Evolutionary conservation across 352 stramenopile species (phyloP), one percentile per base, ranked within the genome.

Genomic region (Globisporangium echinulatum): DNA sequence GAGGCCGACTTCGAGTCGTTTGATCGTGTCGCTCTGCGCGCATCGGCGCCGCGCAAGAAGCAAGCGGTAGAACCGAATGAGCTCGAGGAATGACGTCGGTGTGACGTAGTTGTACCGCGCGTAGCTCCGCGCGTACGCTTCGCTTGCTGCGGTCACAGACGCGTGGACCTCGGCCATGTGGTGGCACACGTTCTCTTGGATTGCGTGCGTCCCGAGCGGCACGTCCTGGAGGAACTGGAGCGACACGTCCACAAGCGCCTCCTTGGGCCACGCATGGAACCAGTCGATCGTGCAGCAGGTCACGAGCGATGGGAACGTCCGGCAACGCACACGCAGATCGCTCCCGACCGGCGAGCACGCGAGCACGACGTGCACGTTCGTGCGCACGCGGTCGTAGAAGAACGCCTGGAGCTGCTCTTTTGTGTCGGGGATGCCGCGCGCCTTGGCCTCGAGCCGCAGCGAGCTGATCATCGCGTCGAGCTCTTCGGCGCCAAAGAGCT

Each of bases 141-240:
- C 50, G 8, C 90, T 96, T 0, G 86, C 82, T 7, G 59, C 62
- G 2, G 84, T 92, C n/a, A 97, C 91, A 0, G 78, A 93, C 15
- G 85, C 61, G 64, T 97, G 91, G 67, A 97, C 90, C 49, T 97
- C 88, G 3, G 91, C 89, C 83, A 97, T 97, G 66, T 97, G 87
- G 59, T 97, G 85, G 7, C 85, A 91, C 8, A 98, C 88, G 54
- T 97, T 97, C 49, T 97, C 90, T 36, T 94, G 80, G 19, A 97
- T 80, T 8, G 85, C 77, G 15, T 72, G 69, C 0, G 76, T 86
- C 0, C 68, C 72, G 8, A 93, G 56, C 4, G 90, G 73, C 0
- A 92, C 61, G n/a, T 92, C 72, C 11, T 90, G 75, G 5, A 97
- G 64, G 52, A 96, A 97, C 19, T 87, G 75, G 42, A 94, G 64